Conservation (phyloP, 2,329 filamentous ascomycete species). For the Diplodia sapinea region DNA sequence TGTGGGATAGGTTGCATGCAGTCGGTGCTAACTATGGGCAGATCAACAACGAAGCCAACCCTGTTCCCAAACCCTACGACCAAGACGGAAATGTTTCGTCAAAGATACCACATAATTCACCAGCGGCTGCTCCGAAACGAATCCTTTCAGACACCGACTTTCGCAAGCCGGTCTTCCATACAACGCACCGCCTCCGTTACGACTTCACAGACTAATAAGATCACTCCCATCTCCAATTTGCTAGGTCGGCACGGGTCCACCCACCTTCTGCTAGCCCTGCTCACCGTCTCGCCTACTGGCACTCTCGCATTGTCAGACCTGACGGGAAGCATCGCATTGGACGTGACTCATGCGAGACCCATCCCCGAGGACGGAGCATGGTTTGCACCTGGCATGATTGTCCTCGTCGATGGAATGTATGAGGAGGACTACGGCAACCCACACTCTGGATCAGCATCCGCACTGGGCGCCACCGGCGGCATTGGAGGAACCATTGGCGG, state of each 20-base stretch:
- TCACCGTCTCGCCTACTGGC: slow-evolving; percentile 81
- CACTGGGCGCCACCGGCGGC: slow-evolving; percentile 75
- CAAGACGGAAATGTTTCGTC: slow-evolving; percentile 85
- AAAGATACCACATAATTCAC: slow-evolving; percentile 89
- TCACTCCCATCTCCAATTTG: slow-evolving; percentile 81
- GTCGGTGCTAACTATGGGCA: slow-evolving; percentile 37
- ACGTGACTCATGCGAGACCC: slow-evolving; percentile 78
- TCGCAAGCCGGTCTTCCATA: slow-evolving; percentile 62
- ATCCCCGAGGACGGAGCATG: slow-evolving; percentile 87
- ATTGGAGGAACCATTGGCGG: slow-evolving; percentile 92
- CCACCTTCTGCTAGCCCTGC: slow-evolving; percentile 84
- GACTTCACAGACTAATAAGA: slow-evolving; percentile 69
- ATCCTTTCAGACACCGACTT: slow-evolving; percentile 82
- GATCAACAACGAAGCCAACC: slow-evolving; percentile 49
- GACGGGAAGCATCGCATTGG: slow-evolving; percentile 84
- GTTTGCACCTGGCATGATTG: slow-evolving; percentile 95
- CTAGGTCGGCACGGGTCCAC: slow-evolving; percentile 80
- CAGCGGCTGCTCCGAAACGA: slow-evolving; percentile 92
- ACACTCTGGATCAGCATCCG: slow-evolving; percentile 62
- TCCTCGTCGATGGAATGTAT: slow-evolving; percentile 93
- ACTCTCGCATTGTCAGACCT: slow-evolving; percentile 82
- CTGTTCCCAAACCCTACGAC: slow-evolving; percentile 74
- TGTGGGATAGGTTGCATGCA: not conserved
- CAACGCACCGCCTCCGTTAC: slow-evolving; percentile 64
- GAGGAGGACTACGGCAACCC: slow-evolving; percentile 83